phyloP scores from a whole-genome alignment of 805 yeast species.

The Teunomyces funiuensis region DNA sequence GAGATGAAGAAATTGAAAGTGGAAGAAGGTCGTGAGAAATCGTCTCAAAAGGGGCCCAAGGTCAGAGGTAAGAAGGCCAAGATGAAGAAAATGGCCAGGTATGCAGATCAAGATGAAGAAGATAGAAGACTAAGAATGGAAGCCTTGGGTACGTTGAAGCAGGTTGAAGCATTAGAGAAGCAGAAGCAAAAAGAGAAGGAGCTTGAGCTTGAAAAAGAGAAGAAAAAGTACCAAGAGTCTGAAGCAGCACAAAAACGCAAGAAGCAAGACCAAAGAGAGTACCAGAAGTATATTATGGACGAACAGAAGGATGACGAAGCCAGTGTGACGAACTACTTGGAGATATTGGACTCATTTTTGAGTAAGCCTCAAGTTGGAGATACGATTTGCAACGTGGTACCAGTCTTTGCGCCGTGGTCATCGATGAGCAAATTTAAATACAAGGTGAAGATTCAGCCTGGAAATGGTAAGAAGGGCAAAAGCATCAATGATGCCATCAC shows the following conservation, averaged over 20 bases:
- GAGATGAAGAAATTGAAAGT: slow-evolving; percentile 10
- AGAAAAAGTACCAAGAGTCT: slow-evolving; percentile 32
- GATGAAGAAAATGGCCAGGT: slow-evolving; percentile 80
- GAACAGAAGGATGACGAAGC: slow-evolving; percentile 34
- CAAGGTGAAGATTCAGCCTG: slow-evolving; percentile 81
- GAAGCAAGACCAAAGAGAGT: slow-evolving; percentile 45
- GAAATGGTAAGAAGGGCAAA: slow-evolving; percentile 83
- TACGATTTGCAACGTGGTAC: slow-evolving; percentile 61
- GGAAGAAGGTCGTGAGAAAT: slow-evolving; percentile 9
- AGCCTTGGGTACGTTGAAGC: slow-evolving; percentile 80
- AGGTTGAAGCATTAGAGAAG: slow-evolving; percentile 33
- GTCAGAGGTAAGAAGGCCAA: slow-evolving; percentile 87
- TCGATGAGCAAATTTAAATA: slow-evolving; percentile 72
- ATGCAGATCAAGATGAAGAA: slow-evolving; percentile 89
- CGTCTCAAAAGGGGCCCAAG: slow-evolving; percentile 22
- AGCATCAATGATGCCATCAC: slow-evolving; percentile 68
- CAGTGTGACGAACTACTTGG: slow-evolving; percentile 32
- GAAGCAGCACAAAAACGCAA: slow-evolving; percentile 43
- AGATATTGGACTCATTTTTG: slow-evolving; percentile 46
- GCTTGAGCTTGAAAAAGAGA: slow-evolving; percentile 17
- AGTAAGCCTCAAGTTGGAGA: slow-evolving; percentile 51
- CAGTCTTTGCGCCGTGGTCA: slow-evolving; percentile 92
- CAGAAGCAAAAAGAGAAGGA: slow-evolving; percentile 20
- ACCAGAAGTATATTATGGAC: slow-evolving; percentile 40
- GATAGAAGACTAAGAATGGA: slow-evolving; percentile 75